Evolutionary conservation across 441 rosid species (phyloP).

Genomic region (Aleurites moluccanus): DNA sequence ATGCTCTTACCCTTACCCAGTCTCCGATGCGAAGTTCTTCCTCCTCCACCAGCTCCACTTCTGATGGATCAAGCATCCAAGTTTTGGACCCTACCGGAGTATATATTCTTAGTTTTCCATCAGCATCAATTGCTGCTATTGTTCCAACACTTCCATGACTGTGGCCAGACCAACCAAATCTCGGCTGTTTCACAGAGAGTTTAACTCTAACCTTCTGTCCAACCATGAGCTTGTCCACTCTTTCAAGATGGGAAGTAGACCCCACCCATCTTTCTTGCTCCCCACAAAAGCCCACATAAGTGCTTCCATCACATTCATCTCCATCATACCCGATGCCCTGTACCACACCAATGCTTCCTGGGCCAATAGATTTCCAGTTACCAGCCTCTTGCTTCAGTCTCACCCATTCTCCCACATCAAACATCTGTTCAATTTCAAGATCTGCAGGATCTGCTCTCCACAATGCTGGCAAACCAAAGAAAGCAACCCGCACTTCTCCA

Average conservation of each 20-base stretch:
- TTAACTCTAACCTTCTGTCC: conserved; percentile 87
- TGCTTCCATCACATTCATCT: conserved; percentile 87
- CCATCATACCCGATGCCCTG: conserved; percentile 87
- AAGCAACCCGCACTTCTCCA: conserved; percentile 90
- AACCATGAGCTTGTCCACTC: conserved; percentile 53
- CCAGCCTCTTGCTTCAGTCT: conserved; percentile 54
- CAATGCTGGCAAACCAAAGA: conserved; percentile 75
- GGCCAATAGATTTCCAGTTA: conserved; percentile 77
- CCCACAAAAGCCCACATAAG: conserved; percentile 77
- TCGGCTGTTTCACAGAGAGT: conserved; percentile 81
- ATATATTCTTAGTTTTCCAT: conserved; percentile 91
- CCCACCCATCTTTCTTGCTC: conserved; percentile 98
- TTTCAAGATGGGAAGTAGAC: conserved; percentile 63
- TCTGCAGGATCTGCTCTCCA: conserved; percentile 99
- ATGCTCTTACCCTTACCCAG: conserved; percentile 78
- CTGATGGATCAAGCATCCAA: conserved; percentile 98
- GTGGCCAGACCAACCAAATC: conserved; percentile 97
- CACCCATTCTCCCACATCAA: conserved; percentile 98
- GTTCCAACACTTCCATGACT: conserved; percentile 77
- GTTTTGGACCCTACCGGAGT: conserved; percentile 88
- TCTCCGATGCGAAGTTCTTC: conserved; percentile 80
- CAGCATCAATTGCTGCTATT: conserved; percentile 87
- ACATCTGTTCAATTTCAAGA: conserved; percentile 70
- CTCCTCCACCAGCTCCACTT: conserved; percentile 82
- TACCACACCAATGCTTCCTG: conserved; percentile 83